Evolutionary conservation across 2,329 filamentous ascomycete genomes (phyloP).

Genomic region (Phyllosticta citrichinensis): DNA sequence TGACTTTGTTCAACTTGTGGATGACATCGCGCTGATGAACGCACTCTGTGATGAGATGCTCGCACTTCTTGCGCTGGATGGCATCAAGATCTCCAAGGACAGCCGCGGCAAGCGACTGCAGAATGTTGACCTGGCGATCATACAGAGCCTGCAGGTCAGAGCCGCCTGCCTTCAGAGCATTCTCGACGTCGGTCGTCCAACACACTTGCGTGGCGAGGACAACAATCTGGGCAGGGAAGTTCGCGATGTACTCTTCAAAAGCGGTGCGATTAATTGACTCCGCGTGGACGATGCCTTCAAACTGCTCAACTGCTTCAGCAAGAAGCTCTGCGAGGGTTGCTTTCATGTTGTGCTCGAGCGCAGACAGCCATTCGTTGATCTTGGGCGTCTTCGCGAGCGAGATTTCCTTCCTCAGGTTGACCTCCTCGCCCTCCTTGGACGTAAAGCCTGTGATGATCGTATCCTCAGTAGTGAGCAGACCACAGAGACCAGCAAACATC

Average conservation of each 20-base stretch:
- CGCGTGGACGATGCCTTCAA: slow-evolving; percentile 65
- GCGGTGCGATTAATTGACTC: slow-evolving; percentile 58
- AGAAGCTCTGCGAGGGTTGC: slow-evolving; percentile 82
- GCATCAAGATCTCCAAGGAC: slow-evolving; percentile 83
- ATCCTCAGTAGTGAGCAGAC: slow-evolving; percentile 84
- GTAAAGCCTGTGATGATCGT: slow-evolving; percentile 82
- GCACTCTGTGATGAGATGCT: slow-evolving; percentile 97
- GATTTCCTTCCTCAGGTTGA: slow-evolving; percentile 80
- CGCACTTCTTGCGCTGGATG: slow-evolving; percentile 88
- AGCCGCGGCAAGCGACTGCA: slow-evolving; percentile 76
- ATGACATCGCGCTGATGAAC: slow-evolving; percentile 95
- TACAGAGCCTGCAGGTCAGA: slow-evolving; percentile 59
- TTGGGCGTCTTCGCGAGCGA: slow-evolving; percentile 86
- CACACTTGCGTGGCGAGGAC: slow-evolving; percentile 88
- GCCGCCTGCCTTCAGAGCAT: slow-evolving; percentile 63
- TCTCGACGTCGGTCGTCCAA: slow-evolving; percentile 84
- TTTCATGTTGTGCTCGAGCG: slow-evolving; percentile 90
- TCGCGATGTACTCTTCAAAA: slow-evolving; percentile 70
- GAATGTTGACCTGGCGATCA: slow-evolving; percentile 72
- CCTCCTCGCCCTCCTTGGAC: slow-evolving; percentile 88
- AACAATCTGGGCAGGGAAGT: slow-evolving; percentile 87
- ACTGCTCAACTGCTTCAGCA: slow-evolving; percentile 74
- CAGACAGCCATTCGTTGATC: slow-evolving; percentile 98
- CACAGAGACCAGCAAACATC: slow-evolving; percentile 96
- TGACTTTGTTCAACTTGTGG: slow-evolving; percentile 68